phyloP scores from a whole-genome alignment of 257 asterid genomes.

The Sherardia arvensis region DNA sequence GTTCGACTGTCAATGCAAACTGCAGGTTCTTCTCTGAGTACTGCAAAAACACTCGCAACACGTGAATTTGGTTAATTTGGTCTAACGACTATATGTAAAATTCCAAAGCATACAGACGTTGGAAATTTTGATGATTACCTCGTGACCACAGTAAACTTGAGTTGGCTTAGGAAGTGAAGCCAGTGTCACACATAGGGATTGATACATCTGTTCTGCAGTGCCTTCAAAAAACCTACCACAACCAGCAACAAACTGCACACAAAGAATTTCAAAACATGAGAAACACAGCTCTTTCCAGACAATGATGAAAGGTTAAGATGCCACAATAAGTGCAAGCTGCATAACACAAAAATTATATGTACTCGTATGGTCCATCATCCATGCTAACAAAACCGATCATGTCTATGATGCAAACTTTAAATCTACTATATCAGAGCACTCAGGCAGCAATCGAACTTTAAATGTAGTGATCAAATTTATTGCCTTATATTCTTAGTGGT shows the following conservation, averaged over 20 bases:
- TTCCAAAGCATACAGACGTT: background rate
- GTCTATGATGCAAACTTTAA: too few species aligned
- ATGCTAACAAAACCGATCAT: background rate
- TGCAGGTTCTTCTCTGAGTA: constrained; percentile 59
- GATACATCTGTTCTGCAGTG: constrained; percentile 94
- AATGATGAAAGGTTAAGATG: background rate
- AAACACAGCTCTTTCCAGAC: background rate
- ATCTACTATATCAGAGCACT: too few species aligned
- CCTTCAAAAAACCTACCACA: constrained; percentile 96
- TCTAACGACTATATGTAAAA: too few species aligned
- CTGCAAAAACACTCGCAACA: constrained; percentile 15
- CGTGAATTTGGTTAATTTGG: background rate
- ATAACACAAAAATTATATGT: background rate
- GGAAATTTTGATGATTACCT: constrained; percentile 38
- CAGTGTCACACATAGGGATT: constrained; percentile 75
- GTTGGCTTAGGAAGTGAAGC: constrained; percentile 88
- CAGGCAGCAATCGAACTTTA: background rate
- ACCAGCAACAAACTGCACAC: constrained; percentile 70
- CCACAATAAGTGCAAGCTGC: background rate
- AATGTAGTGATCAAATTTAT: background rate
- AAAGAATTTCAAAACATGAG: background rate
- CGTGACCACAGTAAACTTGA: constrained; percentile 85
- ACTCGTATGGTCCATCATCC: background rate
- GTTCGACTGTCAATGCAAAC: constrained; percentile 71
- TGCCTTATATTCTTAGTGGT: background rate